These are phyloP conservation scores for Blastomyces parvus DNA, from an alignment of 2,329 filamentous ascomycete genomes.

Conservation along the genomic window DNA sequence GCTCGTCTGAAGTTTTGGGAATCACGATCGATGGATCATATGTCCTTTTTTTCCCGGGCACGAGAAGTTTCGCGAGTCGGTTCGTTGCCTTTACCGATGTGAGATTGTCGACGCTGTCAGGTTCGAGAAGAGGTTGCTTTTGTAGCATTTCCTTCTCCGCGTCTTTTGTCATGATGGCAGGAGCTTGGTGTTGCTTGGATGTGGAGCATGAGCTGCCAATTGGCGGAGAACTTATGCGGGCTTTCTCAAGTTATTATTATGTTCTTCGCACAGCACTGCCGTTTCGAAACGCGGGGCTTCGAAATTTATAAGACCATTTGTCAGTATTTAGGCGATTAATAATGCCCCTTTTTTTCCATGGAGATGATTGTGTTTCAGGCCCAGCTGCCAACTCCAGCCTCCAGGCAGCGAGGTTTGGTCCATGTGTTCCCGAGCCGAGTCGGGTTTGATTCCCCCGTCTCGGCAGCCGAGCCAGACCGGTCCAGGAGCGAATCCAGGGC, in stretches of 20 bases:
- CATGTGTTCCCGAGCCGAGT: not conserved
- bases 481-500: not conserved
- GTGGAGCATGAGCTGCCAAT: not conserved
- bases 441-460: not conserved
- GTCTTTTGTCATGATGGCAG: not conserved
- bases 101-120: not conserved
- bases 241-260: not conserved
- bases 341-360: not conserved
- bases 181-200: not conserved
- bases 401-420: not conserved
- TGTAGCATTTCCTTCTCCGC: not conserved
- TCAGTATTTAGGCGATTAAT: not conserved
- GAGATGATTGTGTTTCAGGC: not conserved
- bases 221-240: not conserved
- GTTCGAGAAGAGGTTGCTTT: not conserved
- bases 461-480: not conserved
- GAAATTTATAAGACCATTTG: not conserved
- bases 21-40: slow-evolving; percentile 7
- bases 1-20: slow-evolving; percentile 17
- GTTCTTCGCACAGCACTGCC: not conserved
- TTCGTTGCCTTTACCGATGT: not conserved
- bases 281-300: not conserved
- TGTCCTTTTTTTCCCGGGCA: not conserved
- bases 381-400: not conserved
- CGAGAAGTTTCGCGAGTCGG: not conserved